These are phyloP conservation scores for Cercis canadensis DNA, from an alignment of 306 rosid species.

Conservation along the genomic window DNA sequence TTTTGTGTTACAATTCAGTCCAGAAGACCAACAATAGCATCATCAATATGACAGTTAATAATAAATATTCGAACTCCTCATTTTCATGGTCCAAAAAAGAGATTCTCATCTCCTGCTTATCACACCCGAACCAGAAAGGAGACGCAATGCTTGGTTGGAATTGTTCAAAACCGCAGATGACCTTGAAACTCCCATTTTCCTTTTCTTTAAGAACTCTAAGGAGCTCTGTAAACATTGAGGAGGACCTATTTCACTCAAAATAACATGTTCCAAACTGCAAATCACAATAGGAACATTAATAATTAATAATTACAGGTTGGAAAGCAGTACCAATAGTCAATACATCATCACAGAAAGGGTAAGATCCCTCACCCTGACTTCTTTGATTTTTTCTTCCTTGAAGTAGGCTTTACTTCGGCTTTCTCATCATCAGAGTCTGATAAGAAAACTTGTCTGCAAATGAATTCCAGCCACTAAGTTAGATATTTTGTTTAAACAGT, in stretches of 20 bases:
- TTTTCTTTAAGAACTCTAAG: slow-evolving; percentile 76
- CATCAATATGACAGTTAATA: slow-evolving; percentile 5
- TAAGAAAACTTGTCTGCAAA: slow-evolving; percentile 63
- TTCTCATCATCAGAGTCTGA: slow-evolving; percentile 69
- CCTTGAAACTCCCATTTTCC: slow-evolving; percentile 73
- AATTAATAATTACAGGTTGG: slow-evolving; percentile 3
- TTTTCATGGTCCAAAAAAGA: not conserved
- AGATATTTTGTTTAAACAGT: slow-evolving; percentile 16
- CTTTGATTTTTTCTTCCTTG: slow-evolving; percentile 66
- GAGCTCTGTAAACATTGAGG: slow-evolving; percentile 72
- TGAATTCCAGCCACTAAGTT: slow-evolving; percentile 28
- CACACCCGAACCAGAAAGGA: slow-evolving; percentile 68
- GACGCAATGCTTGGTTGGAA: slow-evolving; percentile 80
- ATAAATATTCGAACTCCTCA: not conserved
- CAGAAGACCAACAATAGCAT: not conserved
- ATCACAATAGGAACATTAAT: slow-evolving; percentile 22
- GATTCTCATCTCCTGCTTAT: slow-evolving; percentile 46
- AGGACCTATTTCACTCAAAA: slow-evolving; percentile 61
- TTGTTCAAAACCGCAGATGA: slow-evolving; percentile 80
- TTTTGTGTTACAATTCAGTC: slow-evolving; percentile 36
- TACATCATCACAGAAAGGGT: slow-evolving; percentile 18
- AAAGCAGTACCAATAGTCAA: not conserved
- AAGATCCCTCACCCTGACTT: slow-evolving; percentile 61
- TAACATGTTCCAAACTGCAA: slow-evolving; percentile 67
- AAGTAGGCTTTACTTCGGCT: slow-evolving; percentile 44